Conservation (phyloP, 23 red algal species). For the Gracilaria gracilis region DNA sequence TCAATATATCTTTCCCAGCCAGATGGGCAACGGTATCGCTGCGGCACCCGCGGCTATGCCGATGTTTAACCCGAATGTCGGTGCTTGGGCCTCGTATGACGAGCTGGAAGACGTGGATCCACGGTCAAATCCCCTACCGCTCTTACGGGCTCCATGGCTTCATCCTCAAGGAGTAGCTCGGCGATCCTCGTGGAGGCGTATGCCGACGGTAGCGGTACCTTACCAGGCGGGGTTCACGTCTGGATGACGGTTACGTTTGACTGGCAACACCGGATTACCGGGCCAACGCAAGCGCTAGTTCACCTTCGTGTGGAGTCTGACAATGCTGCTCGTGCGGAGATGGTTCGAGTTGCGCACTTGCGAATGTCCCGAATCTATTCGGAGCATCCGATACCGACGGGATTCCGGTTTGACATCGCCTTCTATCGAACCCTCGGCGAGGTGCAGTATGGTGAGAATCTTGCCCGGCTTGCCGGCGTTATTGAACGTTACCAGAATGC, state of each 20-base stretch:
- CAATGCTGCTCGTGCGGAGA: neutral
- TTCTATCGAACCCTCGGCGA: conserved; percentile 21
- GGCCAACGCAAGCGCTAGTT: neutral
- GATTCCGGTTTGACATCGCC: conserved; percentile 9
- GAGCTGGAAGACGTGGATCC: neutral
- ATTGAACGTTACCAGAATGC: neutral
- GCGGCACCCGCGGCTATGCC: too few relatives aligned
- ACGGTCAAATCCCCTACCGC: neutral
- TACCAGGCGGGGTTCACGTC: neutral
- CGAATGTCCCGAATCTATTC: neutral
- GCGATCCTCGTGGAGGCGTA: neutral
- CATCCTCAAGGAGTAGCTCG: neutral
- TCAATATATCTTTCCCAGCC: too few relatives aligned
- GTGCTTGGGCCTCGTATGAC: neutral
- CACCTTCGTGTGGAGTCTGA: neutral
- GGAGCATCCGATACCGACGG: neutral
- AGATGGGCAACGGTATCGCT: too few relatives aligned
- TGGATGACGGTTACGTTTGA: neutral
- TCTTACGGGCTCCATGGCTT: conserved; percentile 17
- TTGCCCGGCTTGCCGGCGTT: neutral
- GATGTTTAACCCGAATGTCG: too few relatives aligned
- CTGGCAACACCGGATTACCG: neutral
- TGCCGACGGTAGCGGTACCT: neutral
- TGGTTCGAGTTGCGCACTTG: neutral
- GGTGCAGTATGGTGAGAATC: neutral